Base-by-base conservation (phyloP, 1,284 basidiomycete species). In the Agaricales sp. region DNA sequence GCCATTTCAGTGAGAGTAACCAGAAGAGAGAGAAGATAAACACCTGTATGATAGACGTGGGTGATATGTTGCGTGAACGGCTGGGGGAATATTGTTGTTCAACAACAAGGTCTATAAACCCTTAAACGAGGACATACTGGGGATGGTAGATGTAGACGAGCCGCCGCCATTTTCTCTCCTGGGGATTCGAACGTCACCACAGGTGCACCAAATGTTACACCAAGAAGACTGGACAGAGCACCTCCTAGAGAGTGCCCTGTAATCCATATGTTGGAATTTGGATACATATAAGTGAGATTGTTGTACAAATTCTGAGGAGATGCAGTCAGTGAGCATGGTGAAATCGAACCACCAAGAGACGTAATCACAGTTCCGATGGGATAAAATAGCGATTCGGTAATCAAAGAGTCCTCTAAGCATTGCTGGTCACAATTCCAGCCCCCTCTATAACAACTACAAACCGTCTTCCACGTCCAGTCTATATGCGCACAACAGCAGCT, bases 401-500 rank as follows among this genome's bases (percentile, higher is more conserved):
- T 71, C 50, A 98, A 66, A 3, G 92, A 77, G 11, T 78, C 64
- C 61, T 92, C 89, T 45, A 98, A 59, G 62, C 95, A 99, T 21
- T 78, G 71, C 60, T 85, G 75, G 56, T 91, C 80, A 65, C 95
- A 99, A 58, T 85, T 84, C 74, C 82, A 86, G 2, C 82, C 80
- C 14, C 87, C 82, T 2, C 81, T 73, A 65, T 88, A 89, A 65
- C 95, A 99, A 52, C 83, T 89, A 64, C 96, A 99, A 3, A 98
- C 95, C 0, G 92, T 80, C 39, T 86, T 82, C 95, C 95, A 99
- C 3, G 89, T 84, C 81, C 92, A 96, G 61, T 91, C 91, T 20
- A 99, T 80, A 16, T 82, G 74, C 0, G 96, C 96, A 64, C 95
- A 99, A 67, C 95, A 99, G 67, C 95, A 99, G 49, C 92, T 87